Evolutionary conservation across 768 basidiomycete genomes (phyloP), one percentile per base, ranked within the genome.

Genomic region (Tulasnella sp.): DNA sequence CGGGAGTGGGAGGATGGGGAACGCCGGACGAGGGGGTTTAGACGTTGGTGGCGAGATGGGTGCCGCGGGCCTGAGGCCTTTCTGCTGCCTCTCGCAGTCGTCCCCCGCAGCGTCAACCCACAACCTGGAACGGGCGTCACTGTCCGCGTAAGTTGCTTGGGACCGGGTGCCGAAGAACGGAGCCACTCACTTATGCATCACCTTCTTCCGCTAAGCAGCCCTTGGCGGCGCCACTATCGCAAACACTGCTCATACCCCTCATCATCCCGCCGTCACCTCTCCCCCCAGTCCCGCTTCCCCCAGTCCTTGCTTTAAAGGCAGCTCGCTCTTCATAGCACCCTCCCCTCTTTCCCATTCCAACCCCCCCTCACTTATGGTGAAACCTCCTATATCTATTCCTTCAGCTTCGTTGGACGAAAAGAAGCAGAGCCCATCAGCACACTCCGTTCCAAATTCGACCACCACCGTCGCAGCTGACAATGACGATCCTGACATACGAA

Each of bases 391-490:
- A 58, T 42, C 56, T 62, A 77, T 39, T 39, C 58, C 56, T 68
- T 68, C 62, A 77, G 76, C 48, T 77, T 46, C 76, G 56, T 62
- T 77, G 76, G 58, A 77, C 58, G 68, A 77, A 39, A 77, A 77
- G 58, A 46, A 77, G 68, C 48, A 68, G 7, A 52, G 52, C 52
- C 52, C 52, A n/a, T 68, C 62, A 31, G n/a, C 62, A 27, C 16
- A 27, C 62, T 68, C 76, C 48, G 34, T 21, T 44, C 46, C 75
- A 76, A 58, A 31, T 76, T 76, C 75, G 31, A 48, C 56, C 27
- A 77, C 56, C 42, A 58, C 68, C 76, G 62, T 58, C 56, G 56
- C 76, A 38, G 38, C 38, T 8, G 76, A 77, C 56, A 44, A 38
- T 21, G 68, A 77, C 46, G 58, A 77, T 14, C 48, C 76, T 40